Percentiles rank a stretch among this genome's conserved stretches.
These are phyloP conservation scores for Taphrina flavorubra DNA, from an alignment of 1,139 yeast species.

Conservation along the genomic window DNA sequence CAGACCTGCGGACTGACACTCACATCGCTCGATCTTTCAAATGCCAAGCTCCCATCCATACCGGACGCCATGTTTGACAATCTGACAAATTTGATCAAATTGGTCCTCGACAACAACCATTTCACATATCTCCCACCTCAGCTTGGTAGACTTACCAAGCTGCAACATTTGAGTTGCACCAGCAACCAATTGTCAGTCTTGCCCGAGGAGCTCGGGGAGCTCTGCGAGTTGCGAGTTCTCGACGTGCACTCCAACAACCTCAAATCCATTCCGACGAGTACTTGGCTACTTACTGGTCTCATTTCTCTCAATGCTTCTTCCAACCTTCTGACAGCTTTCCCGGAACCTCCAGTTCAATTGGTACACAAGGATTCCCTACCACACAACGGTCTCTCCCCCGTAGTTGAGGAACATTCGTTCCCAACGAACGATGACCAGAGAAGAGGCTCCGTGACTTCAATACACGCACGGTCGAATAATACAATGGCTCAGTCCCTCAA, in stretches of 20 bases:
- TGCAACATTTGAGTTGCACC: constrained; percentile 71
- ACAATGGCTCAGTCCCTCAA: constrained; percentile 56
- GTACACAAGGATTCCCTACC: constrained; percentile 10
- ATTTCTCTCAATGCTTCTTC: constrained; percentile 76
- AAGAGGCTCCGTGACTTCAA: constrained; percentile 13
- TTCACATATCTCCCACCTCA: constrained; percentile 76
- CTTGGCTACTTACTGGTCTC: constrained; percentile 69
- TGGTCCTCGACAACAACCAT: constrained; percentile 82
- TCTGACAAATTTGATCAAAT: constrained; percentile 71
- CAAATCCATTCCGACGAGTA: constrained; percentile 68
- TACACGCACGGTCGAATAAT: constrained; percentile 39
- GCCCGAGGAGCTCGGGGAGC: constrained; percentile 70
- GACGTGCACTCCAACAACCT: constrained; percentile 89
- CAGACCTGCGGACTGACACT: constrained; percentile 63
- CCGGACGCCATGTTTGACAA: constrained; percentile 68
- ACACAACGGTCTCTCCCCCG: constrained; percentile 19
- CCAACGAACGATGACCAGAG: constrained; percentile 4
- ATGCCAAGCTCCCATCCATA: constrained; percentile 79
- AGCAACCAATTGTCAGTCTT: constrained; percentile 75
- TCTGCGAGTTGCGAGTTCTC: constrained; percentile 66
- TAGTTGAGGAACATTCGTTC: constrained; percentile 27
- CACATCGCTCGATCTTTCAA: constrained; percentile 75
- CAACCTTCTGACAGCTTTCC: constrained; percentile 71
- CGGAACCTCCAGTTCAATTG: constrained; percentile 53
- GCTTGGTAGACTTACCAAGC: constrained; percentile 63